Conservation (phyloP, 2,329 filamentous ascomycete species). For the Trichophyton benhamiae region DNA sequence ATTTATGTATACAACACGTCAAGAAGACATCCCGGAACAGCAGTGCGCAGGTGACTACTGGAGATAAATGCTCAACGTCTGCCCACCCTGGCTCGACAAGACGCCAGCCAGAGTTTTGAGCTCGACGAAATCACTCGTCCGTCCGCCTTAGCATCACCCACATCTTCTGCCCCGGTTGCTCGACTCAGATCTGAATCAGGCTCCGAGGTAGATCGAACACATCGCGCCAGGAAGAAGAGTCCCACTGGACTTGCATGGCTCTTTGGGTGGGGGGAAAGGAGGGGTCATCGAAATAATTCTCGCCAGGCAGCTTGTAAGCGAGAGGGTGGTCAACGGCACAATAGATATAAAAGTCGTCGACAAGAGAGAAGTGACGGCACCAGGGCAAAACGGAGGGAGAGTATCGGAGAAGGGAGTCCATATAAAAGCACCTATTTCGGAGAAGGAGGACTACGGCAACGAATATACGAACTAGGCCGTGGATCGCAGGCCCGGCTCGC, state of each 20-base stretch:
- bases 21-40: neutral
- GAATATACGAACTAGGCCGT: neutral
- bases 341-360: neutral
- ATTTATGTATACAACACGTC: neutral
- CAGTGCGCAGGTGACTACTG: neutral
- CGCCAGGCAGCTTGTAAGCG: neutral
- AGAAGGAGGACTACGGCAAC: neutral
- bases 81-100: conserved; percentile 11
- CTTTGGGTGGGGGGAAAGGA: conserved; percentile 1
- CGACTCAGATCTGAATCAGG: neutral
- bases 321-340: neutral
- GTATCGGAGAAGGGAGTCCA: neutral
- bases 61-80: neutral
- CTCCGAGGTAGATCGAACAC: neutral
- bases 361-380: neutral
- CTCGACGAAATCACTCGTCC: conserved; percentile 13
- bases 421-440: neutral
- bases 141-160: neutral
- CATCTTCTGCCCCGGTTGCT: neutral
- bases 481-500: conserved; percentile 40
- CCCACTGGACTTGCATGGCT: conserved; percentile 1
- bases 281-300: conserved; percentile 1
- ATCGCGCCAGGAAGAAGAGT: neutral
- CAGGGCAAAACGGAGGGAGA: neutral
- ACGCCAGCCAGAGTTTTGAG: conserved; percentile 11